Conservation (phyloP, 768 basidiomycete genomes). For the Candolleomyces aberdarensis region DNA sequence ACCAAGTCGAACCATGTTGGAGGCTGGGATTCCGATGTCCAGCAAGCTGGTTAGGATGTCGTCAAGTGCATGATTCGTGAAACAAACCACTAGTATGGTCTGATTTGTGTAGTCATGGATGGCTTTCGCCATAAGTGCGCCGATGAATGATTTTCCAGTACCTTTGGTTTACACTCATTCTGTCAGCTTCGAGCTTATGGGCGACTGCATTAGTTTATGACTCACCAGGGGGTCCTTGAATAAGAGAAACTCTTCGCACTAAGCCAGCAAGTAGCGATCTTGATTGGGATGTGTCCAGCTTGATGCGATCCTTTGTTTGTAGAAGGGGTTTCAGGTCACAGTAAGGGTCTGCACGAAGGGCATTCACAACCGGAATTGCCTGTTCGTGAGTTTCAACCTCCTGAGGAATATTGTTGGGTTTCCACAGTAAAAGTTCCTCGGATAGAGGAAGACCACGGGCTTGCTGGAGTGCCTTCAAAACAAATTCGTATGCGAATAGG, state of each 20-base stretch:
- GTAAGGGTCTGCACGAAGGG: slow-evolving; percentile 29
- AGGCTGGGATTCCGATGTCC: slow-evolving; percentile 51
- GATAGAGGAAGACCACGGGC: slow-evolving; percentile 18
- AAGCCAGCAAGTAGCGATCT: slow-evolving; percentile 48
- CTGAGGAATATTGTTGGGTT: slow-evolving; percentile 17
- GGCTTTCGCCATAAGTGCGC: slow-evolving; percentile 60
- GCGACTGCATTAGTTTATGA: too few species aligned
- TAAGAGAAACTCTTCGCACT: slow-evolving; percentile 53
- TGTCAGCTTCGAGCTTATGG: too few species aligned
- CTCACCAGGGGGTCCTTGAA: slow-evolving; percentile 72
- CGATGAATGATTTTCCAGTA: slow-evolving; percentile 74
- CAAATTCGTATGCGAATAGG: slow-evolving; percentile 60
- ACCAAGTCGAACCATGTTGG: slow-evolving; percentile 53
- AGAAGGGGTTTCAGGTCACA: slow-evolving; percentile 42
- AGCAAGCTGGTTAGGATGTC: slow-evolving; percentile 65
- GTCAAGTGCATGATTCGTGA: slow-evolving; percentile 74
- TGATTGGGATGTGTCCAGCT: slow-evolving; percentile 51
- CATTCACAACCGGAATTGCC: slow-evolving; percentile 15
- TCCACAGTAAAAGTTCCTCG: slow-evolving; percentile 46
- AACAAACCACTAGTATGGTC: slow-evolving; percentile 67
- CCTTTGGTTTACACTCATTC: too few species aligned
- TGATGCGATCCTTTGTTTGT: slow-evolving; percentile 33
- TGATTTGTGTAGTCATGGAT: slow-evolving; percentile 45
- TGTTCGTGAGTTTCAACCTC: slow-evolving; percentile 7
- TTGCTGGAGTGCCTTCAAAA: slow-evolving; percentile 54